Evolutionary conservation across 2,329 filamentous ascomycete species (phyloP), one percentile per base, ranked within the genome.

Genomic region (Ophiostoma sp.): DNA sequence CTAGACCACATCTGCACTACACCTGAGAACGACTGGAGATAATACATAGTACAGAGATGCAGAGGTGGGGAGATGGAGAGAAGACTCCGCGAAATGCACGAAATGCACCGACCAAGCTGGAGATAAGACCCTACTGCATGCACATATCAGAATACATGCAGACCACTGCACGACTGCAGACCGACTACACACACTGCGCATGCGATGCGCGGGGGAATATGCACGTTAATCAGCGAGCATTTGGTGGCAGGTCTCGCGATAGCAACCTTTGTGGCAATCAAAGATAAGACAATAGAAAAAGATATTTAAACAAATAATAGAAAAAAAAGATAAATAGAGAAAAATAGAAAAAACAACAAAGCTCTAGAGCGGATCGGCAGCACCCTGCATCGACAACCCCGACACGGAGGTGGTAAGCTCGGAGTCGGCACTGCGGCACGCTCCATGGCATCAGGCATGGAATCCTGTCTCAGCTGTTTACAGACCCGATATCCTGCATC

Each of bases 221-320:
- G 57, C 57, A 33, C 27, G 57, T 15, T 62, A 62, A 62, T 62
- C 27, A 62, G 27, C 57, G 57, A 62, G 57, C 57, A 62, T 62
- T 35, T 27, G 17, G 44, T n/a, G 20, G 39, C 39, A n/a, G 20
- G 44, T 20, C 20, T 48, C 17, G 20, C 6, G 15, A 48, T 48
- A n/a, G 4, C 15, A 6, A 48, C 13, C 44, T 48, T 11, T 39
- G 6, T 39, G 36, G 36, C 36, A 3, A 39, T 39, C 10, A 39
- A 39, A 52, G 2, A 17, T 17, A 52, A 31, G 27, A 31, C 27
- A 31, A 31, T 31, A 1, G 27, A 31, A 15, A 60, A 31, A 27
- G 10, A 31, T 31, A 31, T 60, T n/a, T n/a, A n/a, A n/a, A 60
- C 31, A 60, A 23, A 23, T 23, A 13, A 10, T 5, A 31, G 54